Evolutionary conservation across 2,329 filamentous ascomycete species (phyloP).

Genomic region (Claviceps purpurea): DNA sequence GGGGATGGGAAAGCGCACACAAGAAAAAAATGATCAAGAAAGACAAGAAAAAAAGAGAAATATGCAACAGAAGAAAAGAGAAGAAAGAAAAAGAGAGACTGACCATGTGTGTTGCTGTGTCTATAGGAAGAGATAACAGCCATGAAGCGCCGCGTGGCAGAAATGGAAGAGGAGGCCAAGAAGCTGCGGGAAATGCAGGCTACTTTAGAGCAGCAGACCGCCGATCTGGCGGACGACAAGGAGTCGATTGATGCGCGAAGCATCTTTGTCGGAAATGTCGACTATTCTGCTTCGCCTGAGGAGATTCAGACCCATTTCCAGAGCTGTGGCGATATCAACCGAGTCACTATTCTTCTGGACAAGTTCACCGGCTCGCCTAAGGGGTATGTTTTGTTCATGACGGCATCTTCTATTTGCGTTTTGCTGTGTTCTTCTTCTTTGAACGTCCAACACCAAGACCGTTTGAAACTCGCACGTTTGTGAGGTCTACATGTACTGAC

Average conservation of each 20-base stretch:
- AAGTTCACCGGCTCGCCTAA: constrained; percentile 99
- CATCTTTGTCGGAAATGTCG: constrained; percentile 97
- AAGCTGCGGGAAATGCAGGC: constrained; percentile 82
- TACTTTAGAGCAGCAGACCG: constrained; percentile 69
- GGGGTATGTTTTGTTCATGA: constrained; percentile 44
- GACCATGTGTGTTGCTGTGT: constrained; percentile 13
- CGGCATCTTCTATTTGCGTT: no score
- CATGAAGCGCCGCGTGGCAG: constrained; percentile 76
- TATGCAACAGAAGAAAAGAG: not conserved
- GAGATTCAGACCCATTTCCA: constrained; percentile 96
- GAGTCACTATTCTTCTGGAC: constrained; percentile 91
- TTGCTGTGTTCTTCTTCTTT: not conserved
- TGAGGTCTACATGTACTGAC: not conserved
- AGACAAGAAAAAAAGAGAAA: not conserved
- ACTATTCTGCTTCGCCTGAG: constrained; percentile 92
- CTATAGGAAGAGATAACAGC: constrained; percentile 64
- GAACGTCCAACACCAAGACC: no score
- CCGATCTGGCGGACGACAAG: constrained; percentile 79
- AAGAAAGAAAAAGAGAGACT: constrained; percentile 12
- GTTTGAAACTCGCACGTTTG: no score
- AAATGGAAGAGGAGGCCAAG: constrained; percentile 83
- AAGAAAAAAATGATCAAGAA: not conserved
- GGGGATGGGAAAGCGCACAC: not conserved
- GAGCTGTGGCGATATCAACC: constrained; percentile 92
- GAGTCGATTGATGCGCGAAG: constrained; percentile 91